Conservation (phyloP, 305 asterid genomes). For the Solanum aculeatissimum region DNA sequence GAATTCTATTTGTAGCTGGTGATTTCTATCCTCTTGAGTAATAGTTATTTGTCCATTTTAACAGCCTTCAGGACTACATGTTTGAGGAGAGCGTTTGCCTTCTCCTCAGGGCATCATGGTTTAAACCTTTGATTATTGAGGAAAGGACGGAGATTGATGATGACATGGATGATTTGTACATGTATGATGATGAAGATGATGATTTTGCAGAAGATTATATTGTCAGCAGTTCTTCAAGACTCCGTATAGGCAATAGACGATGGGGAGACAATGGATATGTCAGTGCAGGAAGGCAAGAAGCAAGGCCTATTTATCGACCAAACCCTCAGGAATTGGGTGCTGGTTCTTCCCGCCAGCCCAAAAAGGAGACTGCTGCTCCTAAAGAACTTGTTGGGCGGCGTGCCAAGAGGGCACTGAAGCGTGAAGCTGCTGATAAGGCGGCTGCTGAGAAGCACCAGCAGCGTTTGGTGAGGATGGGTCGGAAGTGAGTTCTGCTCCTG, state of each 20-base stretch:
- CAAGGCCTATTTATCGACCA: conserved; percentile 40
- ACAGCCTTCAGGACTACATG: conserved; percentile 76
- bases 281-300: conserved; percentile 80
- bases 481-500: conserved; percentile 5
- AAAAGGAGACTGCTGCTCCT: conserved; percentile 25
- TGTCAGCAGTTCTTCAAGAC: conserved; percentile 29
- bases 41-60: background rate
- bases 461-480: conserved; percentile 56
- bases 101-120: conserved; percentile 85
- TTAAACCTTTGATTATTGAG: conserved; percentile 52
- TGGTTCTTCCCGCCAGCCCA: conserved; percentile 60
- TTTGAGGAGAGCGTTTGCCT: conserved; percentile 94
- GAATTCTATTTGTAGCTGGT: background rate
- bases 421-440: conserved; percentile 77
- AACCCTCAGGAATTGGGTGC: conserved; percentile 21
- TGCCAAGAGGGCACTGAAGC: conserved; percentile 75
- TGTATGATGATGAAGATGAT: conserved; percentile 32
- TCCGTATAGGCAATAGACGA: conserved; percentile 63
- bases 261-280: conserved; percentile 90
- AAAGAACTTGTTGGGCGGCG: conserved; percentile 59
- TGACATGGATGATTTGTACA: conserved; percentile 20
- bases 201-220: conserved; percentile 47
- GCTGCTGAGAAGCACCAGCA: conserved; percentile 77
- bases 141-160: conserved; percentile 31
- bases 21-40: background rate